Base-by-base conservation (phyloP, 768 basidiomycete species). In the Phlegmacium glaucopus region DNA sequence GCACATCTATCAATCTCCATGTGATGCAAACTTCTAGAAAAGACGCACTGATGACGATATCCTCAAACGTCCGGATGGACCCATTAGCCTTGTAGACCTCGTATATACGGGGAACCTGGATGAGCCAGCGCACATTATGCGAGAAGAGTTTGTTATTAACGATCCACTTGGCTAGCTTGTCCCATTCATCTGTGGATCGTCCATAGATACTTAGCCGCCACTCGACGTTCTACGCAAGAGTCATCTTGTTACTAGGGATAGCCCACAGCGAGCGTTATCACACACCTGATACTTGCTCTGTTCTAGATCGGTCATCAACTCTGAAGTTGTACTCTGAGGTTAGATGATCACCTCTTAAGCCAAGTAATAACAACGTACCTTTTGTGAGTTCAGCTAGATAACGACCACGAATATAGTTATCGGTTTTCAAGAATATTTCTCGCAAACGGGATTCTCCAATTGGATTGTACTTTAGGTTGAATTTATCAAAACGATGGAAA, bases 181-280 rank as follows among this genome's bases (percentile, higher is more conserved):
- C 96, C 96, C 96, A 99, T 70, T 99, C 96, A 48, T 82, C 76
- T 9, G 65, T 54, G 2, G 76, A 78, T 47, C 92, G 81, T 3
- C 94, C 96, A 56, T 98, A 99, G 52, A 99, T 90, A 53, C 92
- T 95, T 47, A 98, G 78, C 4, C 96, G 83, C 92, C 96, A 99
- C 71, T 99, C 96, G 52, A 90, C 93, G 55, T 94, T 94, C 87
- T 92, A 39, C 22, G 15, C 43, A 37, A 45, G 10, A 16, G 34
- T 12, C 16, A 46, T 32, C 12, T 44, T 18, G 15, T 17, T 15
- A 25, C 16, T 4, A 12, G 39, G 1, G 6, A 34, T 34, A 42
- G 4, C 13, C 3, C 17, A 9, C 12, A 17, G 18, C 36, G 17
- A 41, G 45, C 22, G 22, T 15, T 26, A 1, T 22, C 15, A 12